Evolutionary conservation across 495 filamentous ascomycete species (phyloP), one percentile per base, ranked within the genome.

Genomic region (Staphylotrichum longicolle): DNA sequence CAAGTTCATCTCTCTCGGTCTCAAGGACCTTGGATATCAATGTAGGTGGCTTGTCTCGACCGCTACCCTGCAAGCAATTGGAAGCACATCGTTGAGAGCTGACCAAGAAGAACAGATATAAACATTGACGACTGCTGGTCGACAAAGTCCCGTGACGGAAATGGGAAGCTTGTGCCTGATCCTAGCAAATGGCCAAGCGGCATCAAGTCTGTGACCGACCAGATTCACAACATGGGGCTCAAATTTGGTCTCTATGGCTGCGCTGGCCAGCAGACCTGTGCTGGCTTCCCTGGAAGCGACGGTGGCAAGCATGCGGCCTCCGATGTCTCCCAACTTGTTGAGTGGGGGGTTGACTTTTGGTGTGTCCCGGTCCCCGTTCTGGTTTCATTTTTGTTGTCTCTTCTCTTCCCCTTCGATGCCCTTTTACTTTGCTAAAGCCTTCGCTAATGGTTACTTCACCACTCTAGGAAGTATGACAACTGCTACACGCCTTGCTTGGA

Each of bases 71-170:
- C 45, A 20, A 12, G 2, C n/a, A n/a, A n/a, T n/a, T n/a, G n/a
- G n/a, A n/a, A n/a, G n/a, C n/a, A n/a, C n/a, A n/a, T n/a, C n/a
- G n/a, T n/a, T n/a, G n/a, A n/a, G n/a, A n/a, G n/a, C n/a, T n/a
- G n/a, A n/a, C n/a, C n/a, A n/a, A n/a, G n/a, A n/a, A n/a, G n/a
- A n/a, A n/a, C n/a, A n/a, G n/a, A n/a, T n/a, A n/a, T n/a, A n/a
- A n/a, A 84, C 64, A 69, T 81, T 5, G 78, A 85, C 54, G 87
- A 90, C 66, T 89, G 88, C 73, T 91, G 86, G 87, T 81, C 78
- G 3, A 66, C 77, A 33, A 82, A 81, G 60, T 68, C 71, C 4
- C 76, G 80, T 5, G 78, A 84, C 63, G 71, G 76, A 47, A 83
- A 73, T 3, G 57, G 77, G 1, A 78, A 77, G 15, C 72, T 89